These are phyloP conservation scores for Biscogniauxia mediterranea DNA, from an alignment of 2,329 filamentous ascomycete species.

Conservation along the genomic window DNA sequence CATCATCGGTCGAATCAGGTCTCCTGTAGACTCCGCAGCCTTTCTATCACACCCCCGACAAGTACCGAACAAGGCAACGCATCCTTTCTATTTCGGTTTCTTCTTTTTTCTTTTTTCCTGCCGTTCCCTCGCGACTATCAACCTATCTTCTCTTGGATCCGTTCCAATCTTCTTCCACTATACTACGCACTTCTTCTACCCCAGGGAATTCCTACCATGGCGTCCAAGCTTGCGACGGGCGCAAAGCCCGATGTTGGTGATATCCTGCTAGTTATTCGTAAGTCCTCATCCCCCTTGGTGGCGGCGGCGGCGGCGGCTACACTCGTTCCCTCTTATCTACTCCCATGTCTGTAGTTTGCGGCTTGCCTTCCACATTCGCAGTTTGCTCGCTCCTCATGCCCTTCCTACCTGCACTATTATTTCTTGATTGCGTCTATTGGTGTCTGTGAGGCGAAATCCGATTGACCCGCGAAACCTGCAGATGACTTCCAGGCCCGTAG, in stretches of 20 bases:
- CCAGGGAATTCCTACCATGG: conserved; percentile 36
- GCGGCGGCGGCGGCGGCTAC: background rate
- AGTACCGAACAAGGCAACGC: conserved; percentile 11
- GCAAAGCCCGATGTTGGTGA: conserved; percentile 62
- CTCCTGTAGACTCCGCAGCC: conserved; percentile 19
- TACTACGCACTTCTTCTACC: background rate
- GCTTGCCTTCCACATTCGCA: background rate
- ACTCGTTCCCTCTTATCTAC: background rate
- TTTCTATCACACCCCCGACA: conserved; percentile 10
- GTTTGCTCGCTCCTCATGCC: background rate
- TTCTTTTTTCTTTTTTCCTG: background rate
- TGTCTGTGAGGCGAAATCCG: background rate
- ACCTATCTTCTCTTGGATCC: background rate
- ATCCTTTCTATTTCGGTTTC: conserved; percentile 5
- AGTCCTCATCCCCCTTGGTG: conserved; percentile 37
- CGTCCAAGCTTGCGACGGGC: conserved; percentile 42
- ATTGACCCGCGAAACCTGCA: conserved; percentile 36
- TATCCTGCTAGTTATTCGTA: conserved; percentile 69
- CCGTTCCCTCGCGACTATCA: conserved; percentile 1
- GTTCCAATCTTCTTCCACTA: background rate
- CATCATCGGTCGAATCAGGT: conserved; percentile 28
- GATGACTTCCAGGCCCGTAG: conserved; percentile 92
- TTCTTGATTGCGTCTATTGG: background rate
- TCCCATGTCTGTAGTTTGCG: background rate
- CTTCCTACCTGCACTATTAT: conserved; percentile 2